These are phyloP conservation scores for Saccharomycopsis sp. DNA, from an alignment of 805 yeast species.

Conservation along the genomic window DNA sequence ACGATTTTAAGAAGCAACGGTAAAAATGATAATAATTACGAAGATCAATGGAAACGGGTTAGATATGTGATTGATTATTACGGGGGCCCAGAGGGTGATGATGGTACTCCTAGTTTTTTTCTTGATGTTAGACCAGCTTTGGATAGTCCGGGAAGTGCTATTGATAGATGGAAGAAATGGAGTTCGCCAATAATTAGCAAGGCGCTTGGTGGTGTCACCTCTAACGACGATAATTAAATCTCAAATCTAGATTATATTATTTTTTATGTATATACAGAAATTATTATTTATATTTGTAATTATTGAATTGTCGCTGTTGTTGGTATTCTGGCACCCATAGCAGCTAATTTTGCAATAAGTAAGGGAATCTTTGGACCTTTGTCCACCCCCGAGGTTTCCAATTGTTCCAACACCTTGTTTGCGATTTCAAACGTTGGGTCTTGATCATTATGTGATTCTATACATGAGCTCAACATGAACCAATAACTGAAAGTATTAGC, in stretches of 20 bases:
- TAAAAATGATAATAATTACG: constrained; percentile 26
- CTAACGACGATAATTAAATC: background rate
- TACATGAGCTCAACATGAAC: constrained; percentile 20
- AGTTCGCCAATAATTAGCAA: constrained; percentile 36
- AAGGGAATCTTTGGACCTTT: constrained; percentile 9
- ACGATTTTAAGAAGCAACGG: constrained; percentile 67
- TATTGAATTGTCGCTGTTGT: constrained; percentile 5
- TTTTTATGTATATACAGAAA: background rate
- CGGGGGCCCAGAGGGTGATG: constrained; percentile 82
- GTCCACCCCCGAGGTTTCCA: constrained; percentile 13
- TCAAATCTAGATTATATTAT: too few relatives aligned
- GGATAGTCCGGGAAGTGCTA: constrained; percentile 55
- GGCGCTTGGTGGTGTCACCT: background rate
- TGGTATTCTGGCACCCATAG: constrained; percentile 21
- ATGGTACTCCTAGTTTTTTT: constrained; percentile 86
- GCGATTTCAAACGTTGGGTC: constrained; percentile 23
- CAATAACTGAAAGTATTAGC: constrained; percentile 23
- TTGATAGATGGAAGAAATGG: constrained; percentile 68
- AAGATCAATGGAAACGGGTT: constrained; percentile 55
- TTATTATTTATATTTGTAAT: constrained; percentile 4
- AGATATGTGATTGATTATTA: constrained; percentile 95
- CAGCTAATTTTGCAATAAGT: constrained; percentile 14
- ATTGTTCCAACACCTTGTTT: constrained; percentile 10
- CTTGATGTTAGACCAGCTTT: constrained; percentile 95
- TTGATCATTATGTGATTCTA: constrained; percentile 20